phyloP scores from a whole-genome alignment of 2,329 filamentous ascomycete species.

The Sporothrix mexicana region DNA sequence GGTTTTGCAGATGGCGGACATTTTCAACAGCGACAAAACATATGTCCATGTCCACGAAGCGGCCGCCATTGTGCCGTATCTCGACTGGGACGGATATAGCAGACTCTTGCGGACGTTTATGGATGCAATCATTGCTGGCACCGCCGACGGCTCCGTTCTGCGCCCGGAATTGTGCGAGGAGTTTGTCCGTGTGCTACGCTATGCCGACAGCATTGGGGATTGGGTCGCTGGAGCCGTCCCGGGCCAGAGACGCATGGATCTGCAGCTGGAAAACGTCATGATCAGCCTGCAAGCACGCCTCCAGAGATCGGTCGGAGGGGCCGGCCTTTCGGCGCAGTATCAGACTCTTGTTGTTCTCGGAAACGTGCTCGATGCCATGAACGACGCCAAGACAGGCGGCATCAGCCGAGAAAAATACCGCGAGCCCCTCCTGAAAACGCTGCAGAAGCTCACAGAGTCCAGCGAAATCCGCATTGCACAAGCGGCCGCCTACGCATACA shows the following conservation, averaged over 20 bases:
- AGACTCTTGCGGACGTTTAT: neutral
- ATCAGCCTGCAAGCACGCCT: neutral
- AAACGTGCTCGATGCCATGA: slow-evolving; percentile 17
- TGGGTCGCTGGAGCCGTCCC: too few relatives aligned
- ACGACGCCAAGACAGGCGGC: neutral
- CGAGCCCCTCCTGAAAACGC: neutral
- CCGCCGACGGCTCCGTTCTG: neutral
- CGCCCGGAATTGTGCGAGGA: neutral
- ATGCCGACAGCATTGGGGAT: neutral
- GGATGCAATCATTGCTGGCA: neutral
- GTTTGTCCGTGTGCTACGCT: neutral
- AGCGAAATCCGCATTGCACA: neutral
- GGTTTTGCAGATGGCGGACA: neutral
- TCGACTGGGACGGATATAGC: neutral
- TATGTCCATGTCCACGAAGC: neutral
- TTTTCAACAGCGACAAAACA: neutral
- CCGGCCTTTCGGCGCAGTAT: neutral
- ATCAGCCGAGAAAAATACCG: neutral
- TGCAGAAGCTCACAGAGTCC: neutral
- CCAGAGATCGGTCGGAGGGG: neutral
- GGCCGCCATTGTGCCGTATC: neutral
- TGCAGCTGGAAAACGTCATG: neutral
- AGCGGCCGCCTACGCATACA: neutral
- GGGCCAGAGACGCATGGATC: neutral
- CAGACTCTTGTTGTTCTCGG: neutral